Percentiles rank a stretch among this genome's conserved stretches.
These are phyloP conservation scores for Vigna angularis DNA, from an alignment of 306 rosid species.

Conservation along the genomic window DNA sequence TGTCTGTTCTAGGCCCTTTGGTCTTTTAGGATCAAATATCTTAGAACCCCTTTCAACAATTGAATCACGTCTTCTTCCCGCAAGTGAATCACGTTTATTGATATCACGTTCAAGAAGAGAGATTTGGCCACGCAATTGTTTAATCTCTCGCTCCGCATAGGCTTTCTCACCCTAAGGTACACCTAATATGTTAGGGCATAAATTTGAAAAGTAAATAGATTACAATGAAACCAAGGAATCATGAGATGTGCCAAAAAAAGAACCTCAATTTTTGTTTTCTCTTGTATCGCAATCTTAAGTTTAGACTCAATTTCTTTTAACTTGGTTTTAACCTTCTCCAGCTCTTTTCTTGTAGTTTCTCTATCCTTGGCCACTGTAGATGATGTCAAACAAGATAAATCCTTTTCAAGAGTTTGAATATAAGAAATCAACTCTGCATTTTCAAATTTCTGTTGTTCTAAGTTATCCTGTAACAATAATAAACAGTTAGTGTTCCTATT, in stretches of 20 bases:
- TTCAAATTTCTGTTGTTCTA: conserved; percentile 64
- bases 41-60: conserved; percentile 66
- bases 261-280: conserved; percentile 94
- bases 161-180: conserved; percentile 77
- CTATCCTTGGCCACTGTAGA: conserved; percentile 77
- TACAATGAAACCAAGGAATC: conserved; percentile 38
- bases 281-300: conserved; percentile 84
- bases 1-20: conserved; percentile 65
- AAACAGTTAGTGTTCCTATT: conserved; percentile 19
- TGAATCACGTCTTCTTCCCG: conserved; percentile 80
- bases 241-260: conserved; percentile 32
- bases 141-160: conserved; percentile 77
- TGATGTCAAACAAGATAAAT: conserved; percentile 64
- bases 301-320: conserved; percentile 83
- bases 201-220: conserved; percentile 28
- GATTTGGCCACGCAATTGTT: conserved; percentile 75
- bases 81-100: conserved; percentile 73
- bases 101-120: conserved; percentile 88
- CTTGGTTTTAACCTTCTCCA: conserved; percentile 74
- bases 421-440: conserved; percentile 65
- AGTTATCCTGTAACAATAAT: conserved; percentile 59
- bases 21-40: conserved; percentile 64
- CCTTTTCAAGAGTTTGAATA: conserved; percentile 75
- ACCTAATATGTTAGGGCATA: conserved; percentile 42
- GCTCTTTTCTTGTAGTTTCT: conserved; percentile 78